phyloP scores from a whole-genome alignment of 1,284 basidiomycete genomes.

The Phlebopus sp. region DNA sequence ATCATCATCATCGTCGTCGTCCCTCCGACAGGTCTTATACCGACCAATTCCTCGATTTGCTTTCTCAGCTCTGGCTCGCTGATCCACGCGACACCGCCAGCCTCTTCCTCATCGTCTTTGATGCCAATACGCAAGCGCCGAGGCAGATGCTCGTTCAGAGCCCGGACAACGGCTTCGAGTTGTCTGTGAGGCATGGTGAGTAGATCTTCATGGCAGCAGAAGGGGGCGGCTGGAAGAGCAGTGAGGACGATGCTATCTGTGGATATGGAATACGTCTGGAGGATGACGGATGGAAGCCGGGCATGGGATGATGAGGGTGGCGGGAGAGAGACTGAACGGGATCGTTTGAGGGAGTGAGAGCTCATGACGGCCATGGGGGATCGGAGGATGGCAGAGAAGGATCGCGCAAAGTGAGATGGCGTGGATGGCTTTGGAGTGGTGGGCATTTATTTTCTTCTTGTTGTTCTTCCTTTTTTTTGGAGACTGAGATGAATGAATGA shows the following conservation, averaged over 20 bases:
- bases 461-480: too few species aligned
- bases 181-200: constrained; percentile 48
- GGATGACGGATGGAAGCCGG: constrained; percentile 33
- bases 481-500: too few species aligned
- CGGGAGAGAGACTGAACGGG: constrained; percentile 9
- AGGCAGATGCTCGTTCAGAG: constrained; percentile 50
- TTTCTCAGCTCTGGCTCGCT: constrained; percentile 42
- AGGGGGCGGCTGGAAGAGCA: constrained; percentile 46
- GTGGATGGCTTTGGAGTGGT: not conserved
- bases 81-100: constrained; percentile 26
- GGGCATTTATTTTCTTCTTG: too few species aligned
- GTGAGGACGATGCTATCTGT: constrained; percentile 57
- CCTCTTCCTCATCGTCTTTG: constrained; percentile 2
- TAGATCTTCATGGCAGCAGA: constrained; percentile 63
- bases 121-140: constrained; percentile 43
- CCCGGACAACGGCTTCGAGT: constrained; percentile 43
- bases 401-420: not conserved
- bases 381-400: constrained; percentile 5
- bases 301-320: constrained; percentile 6
- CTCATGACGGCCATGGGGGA: constrained; percentile 19
- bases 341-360: constrained; percentile 14
- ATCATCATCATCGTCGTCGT: constrained; percentile 27
- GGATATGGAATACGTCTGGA: constrained; percentile 50
- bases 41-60: constrained; percentile 50
- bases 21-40: constrained; percentile 36